Evolutionary conservation across 148 eudicot species (phyloP), one percentile per base, ranked within the genome.

Genomic region (Rhododendron ovatum): DNA sequence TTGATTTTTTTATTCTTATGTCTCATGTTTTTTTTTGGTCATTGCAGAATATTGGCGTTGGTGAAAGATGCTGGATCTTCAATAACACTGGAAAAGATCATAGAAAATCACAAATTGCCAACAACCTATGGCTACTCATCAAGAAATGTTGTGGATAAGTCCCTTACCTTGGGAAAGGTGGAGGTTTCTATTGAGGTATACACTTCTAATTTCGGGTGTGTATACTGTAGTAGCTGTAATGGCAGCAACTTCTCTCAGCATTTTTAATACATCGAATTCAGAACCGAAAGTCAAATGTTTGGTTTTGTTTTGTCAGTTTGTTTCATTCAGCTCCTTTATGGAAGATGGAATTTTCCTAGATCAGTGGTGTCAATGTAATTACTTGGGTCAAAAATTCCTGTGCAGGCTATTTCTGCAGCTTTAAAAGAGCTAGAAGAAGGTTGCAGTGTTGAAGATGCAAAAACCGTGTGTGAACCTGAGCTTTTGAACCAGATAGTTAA

Each of bases 361-460:
- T 75, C n/a, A 77, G 53, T 24, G 37, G 63, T 79, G 86, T 81
- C 61, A 37, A 5, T 84, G 53, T 30, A 71, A 33, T 71, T 80
- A 50, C 51, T 33, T 17, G 67, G 35, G 33, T 57, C 28, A 30
- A 17, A 48, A 45, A 53, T 81, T 18, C 26, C 20, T 82, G 82
- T 92, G 92, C 90, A 97, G 99, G 95, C 98, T 86, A 63, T 97
- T 84, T 93, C 88, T 85, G 92, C 90, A 33, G 99, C 98, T 86
- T 63, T 86, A 75, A 67, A 87, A 82, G 91, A 91, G 92, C 91
- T 97, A 51, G 92, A 93, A 53, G 91, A 80, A 86, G 95, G 96
- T 30, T 86, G 98, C 78, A 88, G 85, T 82, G 83, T 93, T 85
- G 93, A 92, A 89, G 96, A 93, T 84, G 95, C 96, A 83, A 93